Base-by-base conservation (phyloP, 805 yeast species). In the Saturnispora halmiae region DNA sequence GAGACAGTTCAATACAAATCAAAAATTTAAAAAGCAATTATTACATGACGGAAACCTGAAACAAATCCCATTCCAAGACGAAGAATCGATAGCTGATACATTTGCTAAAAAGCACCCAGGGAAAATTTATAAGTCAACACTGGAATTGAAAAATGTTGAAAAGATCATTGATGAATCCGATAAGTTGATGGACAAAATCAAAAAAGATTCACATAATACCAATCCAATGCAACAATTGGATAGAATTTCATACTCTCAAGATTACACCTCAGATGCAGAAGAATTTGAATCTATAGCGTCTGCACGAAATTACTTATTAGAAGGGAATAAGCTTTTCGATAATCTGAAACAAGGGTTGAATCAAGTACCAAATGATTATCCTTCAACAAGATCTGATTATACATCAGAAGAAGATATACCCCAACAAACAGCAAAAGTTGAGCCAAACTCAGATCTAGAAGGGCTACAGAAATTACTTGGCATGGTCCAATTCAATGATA, bases 231-330 rank as follows among this genome's bases (percentile, higher is more conserved):
- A 24, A 10, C 8, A n/a, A 9, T 19, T 15, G 13, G 24, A 4
- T 4, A 16, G 14, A 11, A 26, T 31, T 22, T 49, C 56, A 1
- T 49, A 50, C 38, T 49, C 55, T 2, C 54, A 51, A 15, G 56
- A 53, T 14, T 44, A 50, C 32, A 56, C 61, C 3, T 56, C 61
- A 1, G 58, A 56, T 37, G 58, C 56, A 1, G 60, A 54, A 16
- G 57, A 53, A 18, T 42, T 54, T 9, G 47, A 41, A 24, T 46
- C 56, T 3, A 41, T 52, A 6, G 43, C 44, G 15, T 47, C 51
- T n/a, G 42, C 53, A 2, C 46, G 51, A 25, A 49, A 55, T 21
- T 44, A 52, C 6, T 39, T 54, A 14, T 37, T 44, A n/a, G 49
- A 54, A 30, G 58, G 61, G 1, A 50, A 58, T 34, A 42, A 53